Conservation (phyloP, 768 basidiomycete species). For the Trametes punicea region DNA sequence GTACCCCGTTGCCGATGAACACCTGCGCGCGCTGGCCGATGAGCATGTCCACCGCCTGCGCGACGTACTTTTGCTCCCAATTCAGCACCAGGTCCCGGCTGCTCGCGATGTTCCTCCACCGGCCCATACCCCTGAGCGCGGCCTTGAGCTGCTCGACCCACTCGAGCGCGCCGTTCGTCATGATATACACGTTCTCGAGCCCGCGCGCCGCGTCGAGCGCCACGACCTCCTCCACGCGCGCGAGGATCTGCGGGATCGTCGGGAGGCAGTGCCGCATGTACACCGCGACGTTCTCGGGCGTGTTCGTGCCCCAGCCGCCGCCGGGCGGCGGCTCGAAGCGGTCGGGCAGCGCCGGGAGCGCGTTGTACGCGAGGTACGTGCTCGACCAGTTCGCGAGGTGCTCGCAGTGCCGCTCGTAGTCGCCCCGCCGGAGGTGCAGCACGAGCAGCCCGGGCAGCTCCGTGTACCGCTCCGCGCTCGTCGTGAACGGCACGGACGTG, state of each 20-base stretch:
- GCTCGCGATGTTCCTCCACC: conserved; percentile 47
- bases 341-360: conserved; percentile 49
- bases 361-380: conserved; percentile 49
- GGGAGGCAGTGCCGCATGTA: conserved; percentile 56
- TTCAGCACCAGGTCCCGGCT: conserved; percentile 54
- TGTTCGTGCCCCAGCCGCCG: conserved; percentile 21
- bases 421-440: conserved; percentile 57
- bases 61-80: conserved; percentile 54
- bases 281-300: conserved; percentile 24
- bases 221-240: conserved; percentile 34
- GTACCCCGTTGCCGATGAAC: conserved; percentile 69
- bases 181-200: conserved; percentile 53
- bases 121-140: conserved; percentile 35
- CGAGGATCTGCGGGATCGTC: conserved; percentile 43
- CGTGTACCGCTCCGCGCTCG: conserved; percentile 19
- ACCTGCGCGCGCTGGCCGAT: conserved; percentile 60
- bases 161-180: conserved; percentile 56
- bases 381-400: conserved; percentile 39
- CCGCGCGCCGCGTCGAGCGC: conserved; percentile 15
- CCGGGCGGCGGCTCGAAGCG: conserved; percentile 32
- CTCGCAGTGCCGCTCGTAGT: conserved; percentile 48
- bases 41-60: conserved; percentile 65
- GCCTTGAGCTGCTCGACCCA: conserved; percentile 49
- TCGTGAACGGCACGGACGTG: conserved; percentile 3
- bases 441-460: conserved; percentile 51